Conservation (phyloP, 352 stramenopile genomes). For the Pythium coloratum region DNA sequence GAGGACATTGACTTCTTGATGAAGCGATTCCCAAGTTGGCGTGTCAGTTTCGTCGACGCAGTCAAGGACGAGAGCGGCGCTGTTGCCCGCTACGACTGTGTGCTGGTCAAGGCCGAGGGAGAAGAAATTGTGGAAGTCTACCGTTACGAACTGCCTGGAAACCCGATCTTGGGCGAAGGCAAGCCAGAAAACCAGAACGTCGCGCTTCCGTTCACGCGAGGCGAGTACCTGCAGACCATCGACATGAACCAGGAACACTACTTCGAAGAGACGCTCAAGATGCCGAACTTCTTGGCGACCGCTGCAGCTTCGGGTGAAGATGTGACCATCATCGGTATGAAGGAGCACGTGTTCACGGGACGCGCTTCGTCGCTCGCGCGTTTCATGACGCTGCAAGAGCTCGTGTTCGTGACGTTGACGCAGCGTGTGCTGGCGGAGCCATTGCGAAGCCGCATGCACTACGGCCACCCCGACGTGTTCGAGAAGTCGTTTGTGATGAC, state of each 20-base stretch:
- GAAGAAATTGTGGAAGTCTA: constrained; percentile 89
- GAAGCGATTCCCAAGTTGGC: constrained; percentile 87
- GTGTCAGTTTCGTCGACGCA: constrained; percentile 86
- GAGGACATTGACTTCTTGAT: constrained; percentile 91
- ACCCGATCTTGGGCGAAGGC: constrained; percentile 85
- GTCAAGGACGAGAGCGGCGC: constrained; percentile 46
- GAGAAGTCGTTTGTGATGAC: constrained; percentile 88
- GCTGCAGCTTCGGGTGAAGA: constrained; percentile 54
- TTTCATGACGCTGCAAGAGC: constrained; percentile 88
- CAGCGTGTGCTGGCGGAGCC: constrained; percentile 83
- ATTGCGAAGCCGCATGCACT: constrained; percentile 82
- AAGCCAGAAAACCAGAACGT: constrained; percentile 91
- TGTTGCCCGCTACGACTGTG: constrained; percentile 59
- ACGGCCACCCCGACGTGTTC: constrained; percentile 87
- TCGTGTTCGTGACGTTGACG: constrained; percentile 86
- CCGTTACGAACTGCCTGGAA: constrained; percentile 84
- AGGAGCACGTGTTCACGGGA: constrained; percentile 87
- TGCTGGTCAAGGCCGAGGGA: constrained; percentile 78
- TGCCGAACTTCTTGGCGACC: constrained; percentile 85
- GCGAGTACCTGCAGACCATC: constrained; percentile 88
- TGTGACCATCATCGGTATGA: constrained; percentile 88
- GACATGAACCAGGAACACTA: constrained; percentile 93
- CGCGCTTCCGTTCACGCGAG: constrained; percentile 80
- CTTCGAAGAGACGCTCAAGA: constrained; percentile 87
- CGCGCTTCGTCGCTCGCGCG: constrained; percentile 81